These are phyloP conservation scores for Phlebiopsis gigantea DNA, from an alignment of 768 basidiomycete genomes.

Conservation along the genomic window DNA sequence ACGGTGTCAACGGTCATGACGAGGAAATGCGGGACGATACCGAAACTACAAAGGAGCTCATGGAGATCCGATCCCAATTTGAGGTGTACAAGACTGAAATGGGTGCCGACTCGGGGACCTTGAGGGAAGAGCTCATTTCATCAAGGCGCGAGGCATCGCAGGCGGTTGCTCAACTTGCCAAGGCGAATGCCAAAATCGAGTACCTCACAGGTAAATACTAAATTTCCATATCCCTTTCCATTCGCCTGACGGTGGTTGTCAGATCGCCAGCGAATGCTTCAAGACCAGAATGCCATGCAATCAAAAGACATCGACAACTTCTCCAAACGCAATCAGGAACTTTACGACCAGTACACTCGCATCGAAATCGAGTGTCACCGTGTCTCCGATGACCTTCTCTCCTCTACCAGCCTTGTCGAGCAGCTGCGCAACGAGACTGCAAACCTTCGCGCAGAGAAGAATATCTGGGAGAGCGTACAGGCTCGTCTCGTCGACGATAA, in stretches of 20 bases:
- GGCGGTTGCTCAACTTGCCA: constrained; percentile 65
- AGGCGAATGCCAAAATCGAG: constrained; percentile 78
- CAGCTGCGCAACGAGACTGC: constrained; percentile 81
- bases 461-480: constrained; percentile 89
- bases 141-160: constrained; percentile 67
- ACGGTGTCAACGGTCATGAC: constrained; percentile 28
- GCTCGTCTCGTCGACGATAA: constrained; percentile 81
- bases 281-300: constrained; percentile 62
- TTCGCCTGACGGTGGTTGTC: neutral
- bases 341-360: constrained; percentile 69
- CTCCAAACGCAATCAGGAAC: constrained; percentile 61
- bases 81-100: constrained; percentile 79
- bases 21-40: constrained; percentile 13
- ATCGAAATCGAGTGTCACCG: constrained; percentile 72
- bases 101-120: constrained; percentile 63
- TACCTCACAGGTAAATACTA: constrained; percentile 59
- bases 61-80: constrained; percentile 73
- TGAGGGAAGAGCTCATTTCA: constrained; percentile 63
- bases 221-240: neutral
- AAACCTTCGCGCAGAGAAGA: constrained; percentile 89
- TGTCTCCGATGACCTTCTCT: constrained; percentile 59
- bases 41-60: constrained; percentile 55
- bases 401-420: constrained; percentile 57
- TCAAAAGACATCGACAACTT: constrained; percentile 62
- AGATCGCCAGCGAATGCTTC: constrained; percentile 70